A percentile compares a stretch with the other conserved stretches of the same genome.
Evolutionary conservation across 805 yeast species (phyloP).

Genomic region (Lachancea lanzarotensis): DNA sequence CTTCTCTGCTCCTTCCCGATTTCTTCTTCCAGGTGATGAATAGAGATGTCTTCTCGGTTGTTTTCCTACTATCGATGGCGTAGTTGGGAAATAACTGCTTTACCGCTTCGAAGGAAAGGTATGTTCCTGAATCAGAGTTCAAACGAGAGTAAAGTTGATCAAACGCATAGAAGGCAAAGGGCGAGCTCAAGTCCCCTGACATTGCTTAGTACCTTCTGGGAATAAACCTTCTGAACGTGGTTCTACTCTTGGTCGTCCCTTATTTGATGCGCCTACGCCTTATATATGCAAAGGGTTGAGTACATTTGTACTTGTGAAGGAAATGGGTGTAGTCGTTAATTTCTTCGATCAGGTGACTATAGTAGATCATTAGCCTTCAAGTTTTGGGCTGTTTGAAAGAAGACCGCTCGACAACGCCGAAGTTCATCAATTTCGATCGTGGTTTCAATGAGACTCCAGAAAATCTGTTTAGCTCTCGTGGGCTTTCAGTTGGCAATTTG

Average conservation of each 20-base stretch:
- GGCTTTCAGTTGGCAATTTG: conserved; percentile 6
- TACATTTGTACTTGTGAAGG: not conserved
- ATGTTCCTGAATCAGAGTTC: not conserved
- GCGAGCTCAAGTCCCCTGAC: conserved; percentile 16
- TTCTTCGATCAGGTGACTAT: not conserved
- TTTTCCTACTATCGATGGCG: conserved; percentile 1
- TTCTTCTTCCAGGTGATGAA: conserved; percentile 81
- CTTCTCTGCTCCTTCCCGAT: conserved; percentile 5
- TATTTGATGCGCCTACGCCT: too few relatives aligned
- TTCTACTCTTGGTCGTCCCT: too few relatives aligned
- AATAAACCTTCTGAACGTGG: too few relatives aligned
- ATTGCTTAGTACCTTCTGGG: too few relatives aligned
- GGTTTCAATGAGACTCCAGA: not conserved
- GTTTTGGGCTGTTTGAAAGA: too few relatives aligned
- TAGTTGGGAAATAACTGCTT: conserved; percentile 14
- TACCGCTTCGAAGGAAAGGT: conserved; percentile 13
- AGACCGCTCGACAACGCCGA: too few relatives aligned
- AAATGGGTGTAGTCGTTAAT: not conserved
- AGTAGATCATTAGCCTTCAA: not conserved
- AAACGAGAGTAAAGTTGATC: conserved; percentile 24
- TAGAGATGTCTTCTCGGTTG: conserved; percentile 44
- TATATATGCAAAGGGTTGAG: not conserved
- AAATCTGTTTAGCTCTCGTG: not conserved
- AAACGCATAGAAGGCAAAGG: conserved; percentile 32
- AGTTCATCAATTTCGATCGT: not conserved